These are phyloP conservation scores for Phlegmacium glaucopus DNA, from an alignment of 768 basidiomycete genomes.

Conservation along the genomic window DNA sequence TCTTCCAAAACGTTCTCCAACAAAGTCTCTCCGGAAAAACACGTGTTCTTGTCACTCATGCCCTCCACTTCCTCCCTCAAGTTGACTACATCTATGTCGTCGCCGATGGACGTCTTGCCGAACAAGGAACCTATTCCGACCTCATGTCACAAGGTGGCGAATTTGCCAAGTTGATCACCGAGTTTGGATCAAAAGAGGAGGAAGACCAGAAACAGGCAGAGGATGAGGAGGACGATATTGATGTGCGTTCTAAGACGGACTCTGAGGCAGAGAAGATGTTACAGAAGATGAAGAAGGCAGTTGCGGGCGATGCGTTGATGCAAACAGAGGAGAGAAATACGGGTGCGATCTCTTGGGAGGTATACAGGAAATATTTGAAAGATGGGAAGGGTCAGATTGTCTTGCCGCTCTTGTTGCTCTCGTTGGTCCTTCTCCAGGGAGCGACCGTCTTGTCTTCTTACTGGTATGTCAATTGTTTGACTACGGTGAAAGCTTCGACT, in stretches of 20 bases:
- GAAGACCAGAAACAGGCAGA: conserved; percentile 44
- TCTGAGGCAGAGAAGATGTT: conserved; percentile 45
- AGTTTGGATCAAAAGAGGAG: conserved; percentile 73
- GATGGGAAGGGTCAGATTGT: conserved; percentile 68
- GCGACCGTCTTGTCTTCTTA: conserved; percentile 70
- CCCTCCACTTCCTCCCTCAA: conserved; percentile 83
- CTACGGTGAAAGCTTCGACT: background rate
- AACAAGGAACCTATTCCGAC: conserved; percentile 75
- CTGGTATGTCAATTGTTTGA: conserved; percentile 45
- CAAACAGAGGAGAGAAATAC: conserved; percentile 81
- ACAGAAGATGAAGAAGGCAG: conserved; percentile 34
- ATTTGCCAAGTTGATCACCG: conserved; percentile 70
- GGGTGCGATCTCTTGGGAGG: conserved; percentile 56
- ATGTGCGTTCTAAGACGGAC: conserved; percentile 39
- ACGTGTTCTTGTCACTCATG: conserved; percentile 87
- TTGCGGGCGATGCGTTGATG: conserved; percentile 59
- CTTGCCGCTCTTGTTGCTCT: conserved; percentile 60
- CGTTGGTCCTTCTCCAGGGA: conserved; percentile 65
- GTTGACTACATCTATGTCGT: conserved; percentile 86
- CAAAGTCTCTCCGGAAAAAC: conserved; percentile 66
- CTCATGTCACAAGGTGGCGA: conserved; percentile 61
- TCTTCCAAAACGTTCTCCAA: conserved; percentile 82
- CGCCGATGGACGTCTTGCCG: conserved; percentile 71
- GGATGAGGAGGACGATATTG: conserved; percentile 39
- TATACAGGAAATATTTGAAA: conserved; percentile 60